phyloP scores from a whole-genome alignment of 352 stramenopile genomes.

The Pythium apleroticum region DNA sequence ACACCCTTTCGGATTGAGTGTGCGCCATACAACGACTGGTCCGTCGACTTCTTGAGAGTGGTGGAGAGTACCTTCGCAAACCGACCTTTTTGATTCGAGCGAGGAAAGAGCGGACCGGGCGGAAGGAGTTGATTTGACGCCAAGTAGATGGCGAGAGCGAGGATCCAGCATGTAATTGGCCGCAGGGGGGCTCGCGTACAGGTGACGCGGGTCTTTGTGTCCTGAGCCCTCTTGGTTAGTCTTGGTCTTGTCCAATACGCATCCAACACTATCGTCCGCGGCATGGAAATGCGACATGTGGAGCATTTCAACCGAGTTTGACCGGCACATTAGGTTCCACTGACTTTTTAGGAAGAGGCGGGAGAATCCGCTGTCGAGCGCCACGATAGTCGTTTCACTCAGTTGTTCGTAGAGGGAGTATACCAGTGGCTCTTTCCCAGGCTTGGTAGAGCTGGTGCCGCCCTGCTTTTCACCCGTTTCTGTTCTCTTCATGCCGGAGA shows the following conservation, averaged over 20 bases:
- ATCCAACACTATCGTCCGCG: slow-evolving; percentile 21
- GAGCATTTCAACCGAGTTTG: slow-evolving; percentile 25
- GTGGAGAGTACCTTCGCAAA: too few species aligned
- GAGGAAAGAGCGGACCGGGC: too few species aligned
- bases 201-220: slow-evolving; percentile 15
- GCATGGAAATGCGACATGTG: slow-evolving; percentile 13
- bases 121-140: too few species aligned
- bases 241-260: slow-evolving; percentile 29
- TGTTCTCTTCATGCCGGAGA: neutral
- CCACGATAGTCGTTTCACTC: neutral
- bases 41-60: too few species aligned
- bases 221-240: slow-evolving; percentile 25
- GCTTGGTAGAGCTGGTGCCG: neutral
- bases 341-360: slow-evolving; percentile 28
- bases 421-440: slow-evolving; percentile 4
- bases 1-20: too few species aligned
- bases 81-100: too few species aligned
- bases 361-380: slow-evolving; percentile 15
- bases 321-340: slow-evolving; percentile 37
- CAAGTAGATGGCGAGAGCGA: too few species aligned
- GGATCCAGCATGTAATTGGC: slow-evolving; percentile 11
- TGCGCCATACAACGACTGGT: too few species aligned
- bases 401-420: slow-evolving; percentile 14
- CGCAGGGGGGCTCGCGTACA: slow-evolving; percentile 21
- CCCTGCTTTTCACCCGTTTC: neutral